phyloP scores from a whole-genome alignment of 2,329 filamentous ascomycete species.

The Dothideomycetes sp. region DNA sequence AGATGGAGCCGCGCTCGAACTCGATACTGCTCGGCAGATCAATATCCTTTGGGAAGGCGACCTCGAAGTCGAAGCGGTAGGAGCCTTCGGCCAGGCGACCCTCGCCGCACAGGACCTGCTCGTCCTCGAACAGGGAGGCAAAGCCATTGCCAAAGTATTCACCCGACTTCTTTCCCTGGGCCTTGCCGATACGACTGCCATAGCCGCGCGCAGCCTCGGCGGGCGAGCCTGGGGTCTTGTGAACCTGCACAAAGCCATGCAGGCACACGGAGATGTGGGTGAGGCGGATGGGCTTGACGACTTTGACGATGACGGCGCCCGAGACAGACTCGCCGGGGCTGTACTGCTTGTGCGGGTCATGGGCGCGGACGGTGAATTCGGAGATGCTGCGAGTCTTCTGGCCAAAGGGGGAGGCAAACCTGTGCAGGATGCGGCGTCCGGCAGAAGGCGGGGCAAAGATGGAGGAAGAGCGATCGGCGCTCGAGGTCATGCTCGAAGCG shows the following conservation, averaged over 20 bases:
- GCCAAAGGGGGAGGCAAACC: constrained; percentile 45
- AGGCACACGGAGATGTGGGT: constrained; percentile 71
- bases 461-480: background rate
- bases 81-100: constrained; percentile 61
- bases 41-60: constrained; percentile 55
- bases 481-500: background rate
- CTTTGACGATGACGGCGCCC: constrained; percentile 60
- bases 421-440: constrained; percentile 34
- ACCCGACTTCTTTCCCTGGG: constrained; percentile 37
- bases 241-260: constrained; percentile 70
- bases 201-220: constrained; percentile 42
- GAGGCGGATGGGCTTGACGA: constrained; percentile 63
- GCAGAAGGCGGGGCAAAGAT: constrained; percentile 9
- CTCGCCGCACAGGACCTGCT: constrained; percentile 68
- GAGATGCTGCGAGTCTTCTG: constrained; percentile 52
- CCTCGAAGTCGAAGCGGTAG: constrained; percentile 70
- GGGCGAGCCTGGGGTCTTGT: constrained; percentile 53
- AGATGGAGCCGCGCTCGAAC: constrained; percentile 92
- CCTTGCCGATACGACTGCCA: constrained; percentile 35
- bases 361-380: constrained; percentile 67
- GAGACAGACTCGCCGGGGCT: constrained; percentile 62
- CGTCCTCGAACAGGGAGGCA: constrained; percentile 73
- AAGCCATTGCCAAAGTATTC: constrained; percentile 65
- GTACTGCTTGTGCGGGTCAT: constrained; percentile 70
- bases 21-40: constrained; percentile 85